Evolutionary conservation across 768 basidiomycete genomes (phyloP).

Genomic region (Melanogaster broomeanus): DNA sequence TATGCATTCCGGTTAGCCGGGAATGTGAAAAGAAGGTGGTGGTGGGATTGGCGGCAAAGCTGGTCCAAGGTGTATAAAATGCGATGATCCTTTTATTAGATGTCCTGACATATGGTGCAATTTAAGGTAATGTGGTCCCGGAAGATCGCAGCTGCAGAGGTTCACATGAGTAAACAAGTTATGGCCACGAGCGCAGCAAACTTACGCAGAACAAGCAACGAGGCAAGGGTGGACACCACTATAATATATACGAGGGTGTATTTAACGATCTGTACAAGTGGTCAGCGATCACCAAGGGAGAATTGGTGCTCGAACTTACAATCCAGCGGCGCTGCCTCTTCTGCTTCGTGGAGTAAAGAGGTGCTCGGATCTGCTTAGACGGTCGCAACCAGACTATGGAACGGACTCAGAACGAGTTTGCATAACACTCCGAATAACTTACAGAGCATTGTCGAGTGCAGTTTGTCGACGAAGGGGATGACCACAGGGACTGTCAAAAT

Average conservation of each 20-base stretch:
- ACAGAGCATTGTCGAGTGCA: slow-evolving; percentile 95
- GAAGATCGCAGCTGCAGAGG: slow-evolving; percentile 71
- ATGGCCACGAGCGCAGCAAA: slow-evolving; percentile 19
- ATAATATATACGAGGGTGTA: slow-evolving; percentile 83
- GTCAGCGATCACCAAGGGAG: slow-evolving; percentile 5
- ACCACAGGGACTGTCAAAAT: slow-evolving; percentile 83
- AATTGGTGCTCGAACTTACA: slow-evolving; percentile 40
- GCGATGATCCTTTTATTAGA: slow-evolving; percentile 53
- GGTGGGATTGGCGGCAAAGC: slow-evolving; percentile 3
- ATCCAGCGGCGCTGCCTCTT: slow-evolving; percentile 92
- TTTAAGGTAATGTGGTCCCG: slow-evolving; percentile 73
- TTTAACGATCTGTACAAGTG: slow-evolving; percentile 64
- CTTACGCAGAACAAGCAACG: slow-evolving; percentile 83
- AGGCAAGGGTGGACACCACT: slow-evolving; percentile 74
- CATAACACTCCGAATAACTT: slow-evolving; percentile 33
- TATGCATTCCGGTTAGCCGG: slow-evolving; percentile 21
- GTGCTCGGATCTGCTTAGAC: slow-evolving; percentile 90
- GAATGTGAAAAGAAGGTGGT: slow-evolving; percentile 5
- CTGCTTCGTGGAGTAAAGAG: slow-evolving; percentile 93
- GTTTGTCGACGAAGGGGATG: slow-evolving; percentile 83
- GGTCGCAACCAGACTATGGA: slow-evolving; percentile 89
- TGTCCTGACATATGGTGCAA: slow-evolving; percentile 84
- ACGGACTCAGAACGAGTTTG: slow-evolving; percentile 6
- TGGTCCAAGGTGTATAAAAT: slow-evolving; percentile 12
- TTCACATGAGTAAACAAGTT: slow-evolving; percentile 12